Evolutionary conservation across 2,329 filamentous ascomycete species (phyloP), one percentile per base, ranked within the genome.

Genomic region (Dothideomycetes sp.): DNA sequence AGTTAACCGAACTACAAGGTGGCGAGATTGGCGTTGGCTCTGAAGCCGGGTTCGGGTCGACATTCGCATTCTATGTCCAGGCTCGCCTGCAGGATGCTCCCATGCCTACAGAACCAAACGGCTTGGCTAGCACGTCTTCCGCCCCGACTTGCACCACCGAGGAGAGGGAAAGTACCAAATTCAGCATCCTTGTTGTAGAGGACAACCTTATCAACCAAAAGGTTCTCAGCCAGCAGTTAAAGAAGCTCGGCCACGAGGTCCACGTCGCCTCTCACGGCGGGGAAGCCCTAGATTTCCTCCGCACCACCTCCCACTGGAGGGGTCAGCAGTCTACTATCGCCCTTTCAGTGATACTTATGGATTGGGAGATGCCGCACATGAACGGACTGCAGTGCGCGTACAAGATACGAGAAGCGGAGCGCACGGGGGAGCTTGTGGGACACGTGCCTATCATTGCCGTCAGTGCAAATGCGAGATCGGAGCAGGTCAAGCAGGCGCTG

Each of bases 311-410:
- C 2, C 35, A 35, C 19, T 48, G 10, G 14, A 35, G 47, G 12
- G 40, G 11, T 18, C 45, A 9, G 35, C 32, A 10, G 24, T 36
- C 11, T 40, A 19, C 29, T 5, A 40, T 38, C 12, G 19, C 38
- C 11, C 11, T 37, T 15, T 30, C 31, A 4, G 53, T 86, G 34
- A 78, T 88, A 10, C 59, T 88, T 16, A 34, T 88, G 82, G 83
- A 88, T 53, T 67, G 86, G 34, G 82, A 86, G 52, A 87, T 87
- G 83, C 83, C 83, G 1, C 70, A 86, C 31, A 86, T 87, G 82
- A 81, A 88, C 51, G 84, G 84, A 29, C 73, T 84, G 56, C 80
- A 79, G 2, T 85, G 82, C 46, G 77, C 82, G 7, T 68, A 71
- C 30, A 73, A 66, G 45, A 86, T 89, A 38, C 71, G 84, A 12